Base-by-base conservation (phyloP, 306 rosid species). In the Rosa multiflora region DNA sequence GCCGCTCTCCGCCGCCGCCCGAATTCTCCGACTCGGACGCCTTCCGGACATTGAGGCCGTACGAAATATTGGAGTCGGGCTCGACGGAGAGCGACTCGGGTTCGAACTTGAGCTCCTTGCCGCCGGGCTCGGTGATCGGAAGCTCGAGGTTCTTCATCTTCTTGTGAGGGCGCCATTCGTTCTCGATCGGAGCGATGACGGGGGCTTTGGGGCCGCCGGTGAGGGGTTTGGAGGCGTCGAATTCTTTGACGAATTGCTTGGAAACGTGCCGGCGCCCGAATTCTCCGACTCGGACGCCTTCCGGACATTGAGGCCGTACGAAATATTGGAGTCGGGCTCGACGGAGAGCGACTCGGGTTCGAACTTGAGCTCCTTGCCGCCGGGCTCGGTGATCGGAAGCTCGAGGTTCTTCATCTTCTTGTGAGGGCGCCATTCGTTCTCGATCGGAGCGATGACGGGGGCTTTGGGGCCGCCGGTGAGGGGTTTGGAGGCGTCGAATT, bases 31-130 rank as follows among this genome's bases (percentile, higher is more conserved):
- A 49, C 3, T 59, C 69, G 4, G 39, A 32, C 10, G 64, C 39
- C 47, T 77, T 78, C 62, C 91, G 59, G 37, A 90, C 79, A 58
- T 85, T 90, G 67, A 93, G 90, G 51, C 97, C 97, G 66, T 78
- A 92, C 1, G 90, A 44, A 48, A 91, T 78, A 6, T 89, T 88
- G 69, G 88, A 81, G 12, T 75, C 88, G 3, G 84, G 73, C n/a
- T 62, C 82, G n/a, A 67, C 76, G 52, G 49, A 26, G 5, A 73
- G 55, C 0, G 91, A 20, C 32, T 88, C 94, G 12, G 52, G 52
- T 71, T 88, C 93, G 69, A 92, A 91, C 0, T 73, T 17, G 26
- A 89, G 82, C 43, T 76, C 69, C 4, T 67, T 42, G 32, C 44
- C 83, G n/a, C 44, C 77, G 43, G 88, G 49, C 20, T 83, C 78